Base-by-base conservation (phyloP, 306 rosid genomes). In the Prunus mira region DNA sequence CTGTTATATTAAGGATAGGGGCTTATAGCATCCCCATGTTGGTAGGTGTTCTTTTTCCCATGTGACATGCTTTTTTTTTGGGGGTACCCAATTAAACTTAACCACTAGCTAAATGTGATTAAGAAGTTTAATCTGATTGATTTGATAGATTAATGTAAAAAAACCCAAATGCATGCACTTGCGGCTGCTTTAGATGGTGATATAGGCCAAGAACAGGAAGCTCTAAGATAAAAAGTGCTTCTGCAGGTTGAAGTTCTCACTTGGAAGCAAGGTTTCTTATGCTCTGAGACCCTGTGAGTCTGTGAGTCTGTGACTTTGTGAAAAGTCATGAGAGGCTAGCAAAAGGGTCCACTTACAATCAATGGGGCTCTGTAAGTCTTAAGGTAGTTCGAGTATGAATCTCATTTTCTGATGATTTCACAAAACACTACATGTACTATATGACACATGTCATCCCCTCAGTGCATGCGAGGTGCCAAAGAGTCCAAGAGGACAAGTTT, bases 231-330 rank as follows among this genome's bases (percentile, higher is more conserved):
- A 34, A 64, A 30, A 34, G 12, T 60, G 77, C 68, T 73, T 58
- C 68, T 73, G 45, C 67, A 17, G 19, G 17, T 20, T 8, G 30
- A 19, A 32, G 67, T 14, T 70, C 54, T 83, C 73, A 56, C 61
- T 79, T 64, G 72, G 56, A 83, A 79, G 81, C 68, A 83, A 83
- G 65, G 78, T 71, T 80, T 69, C 84, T 60, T 60, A 32, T 75
- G 49, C 61, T 65, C 72, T 28, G 22, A 64, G 52, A 24, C 79
- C 17, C 32, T 60, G 34, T 12, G 19, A 51, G 46, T 67, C 30
- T 60, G 34, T 12, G 19, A 51, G 46, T 67, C 25, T 30, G 49
- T 49, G 63, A 49, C 24, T 47, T 25, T 66, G 67, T 27, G 46
- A 47, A 68, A 45, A 45, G 69, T 65, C 45, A 14, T 67, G 34